Evolutionary conservation across 2,329 filamentous ascomycete species (phyloP), one percentile per base, ranked within the genome.

Genomic region (Karstenula rhodostoma): DNA sequence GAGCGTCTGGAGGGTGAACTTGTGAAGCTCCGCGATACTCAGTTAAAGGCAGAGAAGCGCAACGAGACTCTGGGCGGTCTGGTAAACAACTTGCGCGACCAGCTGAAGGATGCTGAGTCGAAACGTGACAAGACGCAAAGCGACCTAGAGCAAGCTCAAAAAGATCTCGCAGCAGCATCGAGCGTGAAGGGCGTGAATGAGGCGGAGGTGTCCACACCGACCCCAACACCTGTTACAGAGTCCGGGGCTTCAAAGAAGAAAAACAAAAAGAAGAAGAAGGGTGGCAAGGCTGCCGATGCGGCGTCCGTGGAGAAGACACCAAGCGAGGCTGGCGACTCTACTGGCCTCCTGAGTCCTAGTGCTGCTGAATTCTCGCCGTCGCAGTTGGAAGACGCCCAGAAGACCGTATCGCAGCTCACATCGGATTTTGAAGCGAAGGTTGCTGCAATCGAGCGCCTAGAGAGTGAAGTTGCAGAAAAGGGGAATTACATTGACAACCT

Each of bases 261-360:
- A 65, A 82, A 82, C 67, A 82, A 92, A 75, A 96, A 94, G 82
- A 97, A 96, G 85, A 91, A 89, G 79, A 94, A 94, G 82, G 87
- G 86, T 19, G 86, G 84, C 33, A 87, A 86, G 64, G 66, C 58
- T 25, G 50, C 60, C 6, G 70, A 71, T 9, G 77, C 67, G 3
- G 75, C 78, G 7, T 78, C 82, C 19, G 69, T 73, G 8, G 75
- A 80, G 22, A 66, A 75, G 27, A 70, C 73, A 17, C 73, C 72
- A 10, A 72, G 74, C 44, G 81, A 83, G 56, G 68, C 79, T 5
- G 74, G 79, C 4, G 75, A 76, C 48, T 53, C 70, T 2, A 75
- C 70, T 53, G 72, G 73, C 1, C 68, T 77, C 29, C 69, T 78
- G 0, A 74, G 73, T 22, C 71, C 75, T 22, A 68, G 68, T 10